Evolutionary conservation across 2,329 filamentous ascomycete genomes (phyloP).

Genomic region (Thelonectria rubi): DNA sequence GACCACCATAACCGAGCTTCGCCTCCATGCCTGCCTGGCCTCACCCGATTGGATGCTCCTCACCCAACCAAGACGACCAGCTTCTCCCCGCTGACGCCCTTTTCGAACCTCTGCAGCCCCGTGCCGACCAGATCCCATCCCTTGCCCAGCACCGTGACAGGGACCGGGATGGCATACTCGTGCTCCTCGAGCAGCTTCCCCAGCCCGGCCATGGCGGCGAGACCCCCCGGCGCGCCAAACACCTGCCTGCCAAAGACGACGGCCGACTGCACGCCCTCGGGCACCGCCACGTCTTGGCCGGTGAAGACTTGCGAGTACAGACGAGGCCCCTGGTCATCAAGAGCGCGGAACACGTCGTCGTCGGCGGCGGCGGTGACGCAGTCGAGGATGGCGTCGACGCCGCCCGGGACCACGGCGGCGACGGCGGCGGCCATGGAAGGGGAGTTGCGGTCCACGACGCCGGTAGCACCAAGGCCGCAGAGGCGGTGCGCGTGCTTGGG

Average conservation of each 20-base stretch:
- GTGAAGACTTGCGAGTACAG: slow-evolving; percentile 36
- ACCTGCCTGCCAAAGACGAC: slow-evolving; percentile 31
- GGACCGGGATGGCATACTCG: slow-evolving; percentile 28
- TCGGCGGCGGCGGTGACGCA: slow-evolving; percentile 31
- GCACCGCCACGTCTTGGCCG: slow-evolving; percentile 19
- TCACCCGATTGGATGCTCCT: neutral
- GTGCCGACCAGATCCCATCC: slow-evolving; percentile 27
- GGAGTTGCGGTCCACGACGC: slow-evolving; percentile 22
- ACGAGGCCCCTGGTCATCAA: slow-evolving; percentile 13
- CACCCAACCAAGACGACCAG: slow-evolving; percentile 26
- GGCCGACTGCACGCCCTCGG: slow-evolving; percentile 10
- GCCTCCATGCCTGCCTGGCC: no score
- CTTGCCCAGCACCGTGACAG: slow-evolving; percentile 25
- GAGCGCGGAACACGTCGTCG: slow-evolving; percentile 16
- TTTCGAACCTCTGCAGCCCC: slow-evolving; percentile 25
- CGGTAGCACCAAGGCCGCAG: slow-evolving; percentile 21
- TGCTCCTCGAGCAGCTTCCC: slow-evolving; percentile 22
- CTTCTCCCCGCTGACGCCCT: slow-evolving; percentile 33
- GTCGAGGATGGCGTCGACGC: slow-evolving; percentile 35
- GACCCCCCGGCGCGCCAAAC: slow-evolving; percentile 29
- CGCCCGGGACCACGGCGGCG: neutral
- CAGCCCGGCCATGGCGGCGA: slow-evolving; percentile 26
- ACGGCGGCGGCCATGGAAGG: slow-evolving; percentile 19
- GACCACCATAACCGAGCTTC: neutral
- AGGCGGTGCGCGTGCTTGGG: slow-evolving; percentile 24